Evolutionary conservation across 2,329 filamentous ascomycete species (phyloP).

Genomic region (Colletotrichum magnum): DNA sequence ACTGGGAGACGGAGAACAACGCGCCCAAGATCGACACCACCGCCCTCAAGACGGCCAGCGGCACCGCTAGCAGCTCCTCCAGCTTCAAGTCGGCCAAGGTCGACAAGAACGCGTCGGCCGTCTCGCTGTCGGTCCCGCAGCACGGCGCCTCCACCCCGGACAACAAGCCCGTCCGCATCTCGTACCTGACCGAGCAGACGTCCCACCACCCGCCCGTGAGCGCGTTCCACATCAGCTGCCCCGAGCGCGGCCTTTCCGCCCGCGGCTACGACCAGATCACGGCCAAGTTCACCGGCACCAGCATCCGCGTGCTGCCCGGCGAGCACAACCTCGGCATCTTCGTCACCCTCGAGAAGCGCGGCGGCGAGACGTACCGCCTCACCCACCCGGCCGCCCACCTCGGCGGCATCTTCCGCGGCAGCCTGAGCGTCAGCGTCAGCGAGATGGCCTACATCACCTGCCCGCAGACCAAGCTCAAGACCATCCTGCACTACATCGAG

Average conservation of each 20-base stretch:
- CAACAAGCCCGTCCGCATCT: conserved; percentile 78
- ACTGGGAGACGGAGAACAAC: conserved; percentile 92
- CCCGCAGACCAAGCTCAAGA: conserved; percentile 90
- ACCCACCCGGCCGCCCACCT: conserved; percentile 95
- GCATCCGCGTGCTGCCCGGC: conserved; percentile 90
- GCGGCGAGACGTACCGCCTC: conserved; percentile 93
- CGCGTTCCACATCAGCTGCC: conserved; percentile 93
- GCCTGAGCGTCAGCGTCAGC: conserved; percentile 90
- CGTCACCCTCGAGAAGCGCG: conserved; percentile 83
- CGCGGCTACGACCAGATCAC: conserved; percentile 96
- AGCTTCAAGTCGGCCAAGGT: conserved; percentile 61
- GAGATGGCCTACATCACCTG: conserved; percentile 92
- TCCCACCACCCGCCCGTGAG: conserved; percentile 98
- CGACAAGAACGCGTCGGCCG: conserved; percentile 62
- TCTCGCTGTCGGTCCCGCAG: conserved; percentile 66
- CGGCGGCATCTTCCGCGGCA: conserved; percentile 87
- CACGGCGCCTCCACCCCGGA: conserved; percentile 58
- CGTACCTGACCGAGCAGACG: conserved; percentile 97
- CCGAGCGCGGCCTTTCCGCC: conserved; percentile 88
- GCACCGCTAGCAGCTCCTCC: conserved; percentile 60
- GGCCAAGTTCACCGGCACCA: conserved; percentile 97
- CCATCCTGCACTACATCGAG: conserved; percentile 92
- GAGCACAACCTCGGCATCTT: conserved; percentile 97
- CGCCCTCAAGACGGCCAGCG: conserved; percentile 54
- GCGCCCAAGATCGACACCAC: conserved; percentile 74